Percentiles rank a stretch among this genome's conserved stretches.
phyloP scores from a whole-genome alignment of 306 rosid species.

The Fragaria iinumae region DNA sequence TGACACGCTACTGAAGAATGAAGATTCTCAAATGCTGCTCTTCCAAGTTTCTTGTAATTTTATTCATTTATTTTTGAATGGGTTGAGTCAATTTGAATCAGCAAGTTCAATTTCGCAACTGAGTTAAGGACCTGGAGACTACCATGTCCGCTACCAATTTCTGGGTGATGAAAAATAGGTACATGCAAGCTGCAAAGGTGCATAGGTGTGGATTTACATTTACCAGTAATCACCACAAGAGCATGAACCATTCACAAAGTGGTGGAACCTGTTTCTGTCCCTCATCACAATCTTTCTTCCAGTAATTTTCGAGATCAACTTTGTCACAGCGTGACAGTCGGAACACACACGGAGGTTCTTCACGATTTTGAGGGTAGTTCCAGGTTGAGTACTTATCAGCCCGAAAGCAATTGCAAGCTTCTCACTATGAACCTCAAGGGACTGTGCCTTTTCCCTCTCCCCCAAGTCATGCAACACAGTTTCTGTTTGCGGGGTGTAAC shows the following conservation, averaged over 20 bases:
- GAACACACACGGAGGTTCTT: constrained; percentile 72
- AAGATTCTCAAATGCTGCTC: not conserved
- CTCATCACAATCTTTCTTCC: constrained; percentile 66
- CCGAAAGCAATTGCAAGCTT: constrained; percentile 85
- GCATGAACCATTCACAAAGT: constrained; percentile 65
- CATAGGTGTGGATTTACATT: not conserved
- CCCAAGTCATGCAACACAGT: constrained; percentile 66
- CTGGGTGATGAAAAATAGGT: not conserved
- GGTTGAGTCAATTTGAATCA: not conserved
- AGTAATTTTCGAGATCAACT: constrained; percentile 63
- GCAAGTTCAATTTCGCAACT: not conserved
- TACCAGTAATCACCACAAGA: constrained; percentile 82
- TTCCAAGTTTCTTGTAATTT: not conserved
- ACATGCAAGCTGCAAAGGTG: not conserved
- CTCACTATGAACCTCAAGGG: constrained; percentile 79
- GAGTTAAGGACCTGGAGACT: not conserved
- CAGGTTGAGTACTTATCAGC: constrained; percentile 63
- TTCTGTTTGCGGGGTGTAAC: constrained; percentile 60
- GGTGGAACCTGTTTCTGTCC: constrained; percentile 79
- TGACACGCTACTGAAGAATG: not conserved
- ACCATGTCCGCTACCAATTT: not conserved
- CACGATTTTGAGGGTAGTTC: constrained; percentile 62
- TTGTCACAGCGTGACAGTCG: constrained; percentile 79
- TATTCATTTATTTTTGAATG: not conserved
- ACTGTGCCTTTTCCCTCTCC: constrained; percentile 60